Evolutionary conservation across 768 basidiomycete genomes (phyloP), one percentile per base, ranked within the genome.

Genomic region (Sarcodon sp.): DNA sequence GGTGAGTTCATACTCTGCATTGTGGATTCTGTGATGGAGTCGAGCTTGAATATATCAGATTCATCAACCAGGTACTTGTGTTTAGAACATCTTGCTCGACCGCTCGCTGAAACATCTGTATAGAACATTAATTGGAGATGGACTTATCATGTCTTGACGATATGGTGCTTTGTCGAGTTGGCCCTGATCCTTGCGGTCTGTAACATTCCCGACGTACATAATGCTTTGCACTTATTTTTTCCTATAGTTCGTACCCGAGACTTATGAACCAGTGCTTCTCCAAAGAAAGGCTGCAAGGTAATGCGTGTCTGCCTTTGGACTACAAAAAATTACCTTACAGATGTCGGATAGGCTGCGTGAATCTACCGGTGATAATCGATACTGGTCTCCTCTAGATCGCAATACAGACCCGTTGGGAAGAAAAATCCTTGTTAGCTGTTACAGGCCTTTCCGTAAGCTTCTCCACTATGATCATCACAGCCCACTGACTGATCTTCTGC

Each of bases 171-270:
- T 43, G 59, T 59, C 3, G 69, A 84, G 58, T 60, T 69, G 4
- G 47, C 72, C 9, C 66, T 73, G 0, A 60, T 89, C 10, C 52
- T 78, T 37, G 7, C 73, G 43, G 79, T 80, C 53, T 54, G 70
- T 60, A 5, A 16, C 7, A 16, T 7, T 13, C 27, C n/a, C 8
- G 6, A 4, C 15, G 15, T 12, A 12, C 7, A n/a, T 37, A 32
- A 12, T 18, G 12, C 3, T 13, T 27, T 27, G 4, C 21, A 27
- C 21, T 27, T 4, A 27, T 9, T 6, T 6, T 27, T 8, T 37
- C 80, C 71, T 57, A 80, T 35, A 73, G 21, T 27, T 80, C 35
- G 73, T 83, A 0, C 80, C 80, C 3, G 87, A 88, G 63, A 84
- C 84, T 0, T 84, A 76, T 54, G 59, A 58, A 1, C 79, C 83